Evolutionary conservation across 2,329 filamentous ascomycete species (phyloP).

Genomic region (Clarireedia hainanense): DNA sequence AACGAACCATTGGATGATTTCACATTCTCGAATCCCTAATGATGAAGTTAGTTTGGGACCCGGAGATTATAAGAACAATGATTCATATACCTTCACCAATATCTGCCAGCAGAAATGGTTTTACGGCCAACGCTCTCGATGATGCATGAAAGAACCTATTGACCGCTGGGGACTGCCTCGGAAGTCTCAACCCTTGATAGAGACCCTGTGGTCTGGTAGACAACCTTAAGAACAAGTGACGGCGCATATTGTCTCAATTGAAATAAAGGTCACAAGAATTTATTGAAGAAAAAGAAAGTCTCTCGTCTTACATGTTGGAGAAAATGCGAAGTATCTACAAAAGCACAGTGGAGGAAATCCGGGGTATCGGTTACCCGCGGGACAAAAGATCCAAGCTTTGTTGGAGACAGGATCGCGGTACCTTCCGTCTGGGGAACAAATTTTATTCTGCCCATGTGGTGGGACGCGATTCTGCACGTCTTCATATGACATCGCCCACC

Average conservation of each 20-base stretch:
- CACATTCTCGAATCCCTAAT: constrained; percentile 90
- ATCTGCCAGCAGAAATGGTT: constrained; percentile 75
- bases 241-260: constrained; percentile 40
- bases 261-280: background rate
- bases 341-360: constrained; percentile 7
- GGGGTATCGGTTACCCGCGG: constrained; percentile 20
- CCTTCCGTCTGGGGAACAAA: constrained; percentile 3
- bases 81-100: constrained; percentile 66
- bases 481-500: background rate
- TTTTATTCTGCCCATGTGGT: background rate
- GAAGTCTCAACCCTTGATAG: constrained; percentile 28
- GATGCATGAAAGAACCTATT: constrained; percentile 23
- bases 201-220: constrained; percentile 44
- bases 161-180: constrained; percentile 12
- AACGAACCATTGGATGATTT: constrained; percentile 99
- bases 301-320: background rate
- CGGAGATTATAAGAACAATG: background rate
- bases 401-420: background rate
- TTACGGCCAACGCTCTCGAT: constrained; percentile 42
- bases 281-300: background rate
- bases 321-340: background rate
- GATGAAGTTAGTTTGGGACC: constrained; percentile 3
- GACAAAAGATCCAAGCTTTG: background rate
- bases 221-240: constrained; percentile 43
- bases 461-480: background rate